phyloP scores from a whole-genome alignment of 495 filamentous ascomycete genomes.

The Podospora sp. region DNA sequence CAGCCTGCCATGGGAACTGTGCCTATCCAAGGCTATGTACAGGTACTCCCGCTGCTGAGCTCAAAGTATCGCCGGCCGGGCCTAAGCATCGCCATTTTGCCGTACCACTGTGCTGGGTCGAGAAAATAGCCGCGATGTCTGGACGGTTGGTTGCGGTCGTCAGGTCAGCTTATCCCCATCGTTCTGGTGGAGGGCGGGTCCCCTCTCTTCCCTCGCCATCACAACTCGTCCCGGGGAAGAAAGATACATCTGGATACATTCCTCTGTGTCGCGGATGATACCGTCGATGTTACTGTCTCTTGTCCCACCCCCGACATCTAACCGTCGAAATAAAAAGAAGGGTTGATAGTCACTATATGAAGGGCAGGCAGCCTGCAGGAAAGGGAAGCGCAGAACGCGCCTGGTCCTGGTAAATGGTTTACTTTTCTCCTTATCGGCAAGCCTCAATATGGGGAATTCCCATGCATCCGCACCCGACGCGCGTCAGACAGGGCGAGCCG shows the following conservation, averaged over 20 bases:
- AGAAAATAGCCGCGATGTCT: too few relatives aligned
- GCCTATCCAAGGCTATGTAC: neutral
- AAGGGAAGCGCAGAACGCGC: neutral
- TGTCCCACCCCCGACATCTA: too few relatives aligned
- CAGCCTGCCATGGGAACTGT: too few relatives aligned
- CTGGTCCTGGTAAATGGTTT: too few relatives aligned
- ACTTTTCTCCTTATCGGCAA: neutral
- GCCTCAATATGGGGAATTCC: conserved; percentile 1
- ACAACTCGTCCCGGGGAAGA: neutral
- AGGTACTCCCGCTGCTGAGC: neutral
- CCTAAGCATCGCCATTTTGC: neutral
- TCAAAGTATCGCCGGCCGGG: neutral
- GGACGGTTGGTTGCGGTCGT: too few relatives aligned
- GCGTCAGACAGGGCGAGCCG: conserved; percentile 11
- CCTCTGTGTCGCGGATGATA: too few relatives aligned
- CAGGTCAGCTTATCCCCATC: neutral
- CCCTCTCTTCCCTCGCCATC: too few relatives aligned
- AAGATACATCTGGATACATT: neutral
- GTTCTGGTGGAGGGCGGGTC: neutral
- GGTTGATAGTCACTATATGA: too few relatives aligned
- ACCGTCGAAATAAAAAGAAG: too few relatives aligned
- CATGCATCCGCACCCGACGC: conserved; percentile 10
- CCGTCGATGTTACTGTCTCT: too few relatives aligned
- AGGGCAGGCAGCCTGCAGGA: neutral
- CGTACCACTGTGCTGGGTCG: conserved; percentile 10